Evolutionary conservation across 768 basidiomycete species (phyloP).

Genomic region (Trametes cinnabarina): DNA sequence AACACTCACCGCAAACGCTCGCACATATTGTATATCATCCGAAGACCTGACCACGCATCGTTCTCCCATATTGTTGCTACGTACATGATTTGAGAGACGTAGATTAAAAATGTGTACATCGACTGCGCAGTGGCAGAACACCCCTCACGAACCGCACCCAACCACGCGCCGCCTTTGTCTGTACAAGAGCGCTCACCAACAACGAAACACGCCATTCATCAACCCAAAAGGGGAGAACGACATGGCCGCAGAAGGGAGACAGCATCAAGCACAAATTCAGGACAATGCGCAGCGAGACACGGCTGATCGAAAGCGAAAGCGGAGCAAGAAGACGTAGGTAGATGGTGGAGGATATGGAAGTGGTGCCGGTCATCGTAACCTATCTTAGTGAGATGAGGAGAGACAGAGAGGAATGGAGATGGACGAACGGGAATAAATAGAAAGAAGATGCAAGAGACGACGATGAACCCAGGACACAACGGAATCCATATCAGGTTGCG

Average conservation of each 20-base stretch:
- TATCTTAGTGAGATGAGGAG: slow-evolving; percentile 2
- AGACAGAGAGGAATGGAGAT: slow-evolving; percentile 20
- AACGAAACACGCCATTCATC: slow-evolving; percentile 39
- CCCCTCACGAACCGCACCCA: background rate
- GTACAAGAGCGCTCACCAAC: slow-evolving; percentile 47
- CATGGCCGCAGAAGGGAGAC: slow-evolving; percentile 25
- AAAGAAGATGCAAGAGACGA: slow-evolving; percentile 13
- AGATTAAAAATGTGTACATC: background rate
- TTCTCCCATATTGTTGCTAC: slow-evolving; percentile 3
- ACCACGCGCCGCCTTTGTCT: background rate
- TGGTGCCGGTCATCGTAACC: background rate
- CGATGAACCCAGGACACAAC: slow-evolving; percentile 16
- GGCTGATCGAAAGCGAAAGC: background rate
- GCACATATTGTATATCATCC: background rate
- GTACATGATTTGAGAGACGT: slow-evolving; percentile 14
- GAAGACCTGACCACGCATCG: slow-evolving; percentile 1
- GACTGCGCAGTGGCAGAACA: background rate
- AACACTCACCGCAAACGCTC: no score
- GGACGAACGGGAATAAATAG: slow-evolving; percentile 17
- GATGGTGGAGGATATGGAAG: background rate
- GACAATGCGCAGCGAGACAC: background rate
- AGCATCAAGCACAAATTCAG: slow-evolving; percentile 24
- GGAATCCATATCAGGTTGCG: slow-evolving; percentile 3
- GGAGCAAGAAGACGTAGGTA: slow-evolving; percentile 1
- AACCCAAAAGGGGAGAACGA: slow-evolving; percentile 47